A percentile compares a stretch with the other conserved stretches of the same genome.
Conservation (phyloP, 2,329 filamentous ascomycete species). For the Pyrenophora tritici-repentis region DNA sequence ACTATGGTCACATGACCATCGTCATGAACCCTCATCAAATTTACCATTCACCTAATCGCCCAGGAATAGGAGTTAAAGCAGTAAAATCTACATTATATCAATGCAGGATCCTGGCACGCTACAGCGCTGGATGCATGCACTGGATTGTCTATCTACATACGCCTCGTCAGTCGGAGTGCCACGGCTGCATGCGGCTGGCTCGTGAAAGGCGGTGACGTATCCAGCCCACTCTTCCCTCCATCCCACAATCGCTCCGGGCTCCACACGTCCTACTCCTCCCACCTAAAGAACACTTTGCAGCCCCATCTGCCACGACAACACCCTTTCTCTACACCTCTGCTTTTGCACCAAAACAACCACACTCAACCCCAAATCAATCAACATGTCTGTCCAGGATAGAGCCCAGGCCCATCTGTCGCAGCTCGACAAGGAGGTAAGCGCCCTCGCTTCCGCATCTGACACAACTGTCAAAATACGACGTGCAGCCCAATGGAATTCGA, state of each 20-base stretch:
- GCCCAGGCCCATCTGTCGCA: slow-evolving; percentile 75
- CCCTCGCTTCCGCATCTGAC: slow-evolving; percentile 12
- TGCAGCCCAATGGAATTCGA: background rate
- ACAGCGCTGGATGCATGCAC: slow-evolving; percentile 6
- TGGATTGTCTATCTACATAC: background rate
- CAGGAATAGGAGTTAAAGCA: slow-evolving; percentile 2
- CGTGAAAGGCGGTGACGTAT: slow-evolving; percentile 43
- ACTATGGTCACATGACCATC: slow-evolving; percentile 15
- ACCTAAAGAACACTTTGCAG: slow-evolving; percentile 23
- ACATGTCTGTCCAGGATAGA: slow-evolving; percentile 77
- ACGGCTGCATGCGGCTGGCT: slow-evolving; percentile 28
- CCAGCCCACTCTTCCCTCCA: slow-evolving; percentile 35
- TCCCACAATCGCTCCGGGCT: slow-evolving; percentile 37
- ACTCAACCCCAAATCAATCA: slow-evolving; percentile 35
- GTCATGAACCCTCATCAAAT: slow-evolving; percentile 13
- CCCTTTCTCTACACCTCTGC: slow-evolving; percentile 8
- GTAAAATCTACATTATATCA: background rate
- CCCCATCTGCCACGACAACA: slow-evolving; percentile 5
- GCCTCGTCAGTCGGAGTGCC: background rate
- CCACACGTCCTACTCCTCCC: slow-evolving; percentile 19
- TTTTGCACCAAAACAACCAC: background rate
- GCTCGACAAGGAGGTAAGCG: slow-evolving; percentile 80
- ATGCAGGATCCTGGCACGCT: background rate
- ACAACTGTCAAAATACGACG: slow-evolving; percentile 14
- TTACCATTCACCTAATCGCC: slow-evolving; percentile 8